Evolutionary conservation across 2,329 filamentous ascomycete species (phyloP), one percentile per base, ranked within the genome.

Genomic region (Exserohilum rostratum): DNA sequence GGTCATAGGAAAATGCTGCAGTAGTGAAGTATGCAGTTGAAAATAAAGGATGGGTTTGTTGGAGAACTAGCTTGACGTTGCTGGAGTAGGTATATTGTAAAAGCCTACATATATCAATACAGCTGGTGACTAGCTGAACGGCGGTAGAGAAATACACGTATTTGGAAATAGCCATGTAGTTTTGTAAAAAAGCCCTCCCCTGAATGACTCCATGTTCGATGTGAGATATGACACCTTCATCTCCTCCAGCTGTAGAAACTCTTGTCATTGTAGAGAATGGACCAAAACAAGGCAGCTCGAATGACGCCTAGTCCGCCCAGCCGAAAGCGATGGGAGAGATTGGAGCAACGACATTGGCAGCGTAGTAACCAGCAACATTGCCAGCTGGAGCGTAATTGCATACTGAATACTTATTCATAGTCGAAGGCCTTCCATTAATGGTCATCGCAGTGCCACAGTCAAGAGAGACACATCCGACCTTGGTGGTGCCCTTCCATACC

Each of bases 351-450:
- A 88, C 80, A 63, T 88, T 85, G 40, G 67, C 65, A 46, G 61
- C 80, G 65, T 85, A 88, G 64, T 82, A 73, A 55, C 79, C 80
- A 12, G 64, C 77, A 49, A 81, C 78, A 76, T 88, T 88, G 46
- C 85, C 91, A 60, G 86, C 79, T 58, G 86, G 83, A 63, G 78
- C 80, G 80, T 96, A 96, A 84, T 96, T 93, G 87, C 91, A 96
- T 68, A 96, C 91, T 27, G 90, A 93, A 81, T 66, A 71, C 60
- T 69, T 70, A 55, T 65, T 67, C 63, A 73, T 55, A 3, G 42
- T 44, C 0, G 66, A 67, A 10, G 46, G 10, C 9, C 39, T 15
- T 27, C 64, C 66, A 18, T 56, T 54, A 17, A 71, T 53, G 2
- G 49, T 63, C 66, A 72, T 72, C 13, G 45, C 61, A 37, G 6